Evolutionary conservation across 1,139 yeast species (phyloP).

Genomic region (Diutina pseudorugosa): DNA sequence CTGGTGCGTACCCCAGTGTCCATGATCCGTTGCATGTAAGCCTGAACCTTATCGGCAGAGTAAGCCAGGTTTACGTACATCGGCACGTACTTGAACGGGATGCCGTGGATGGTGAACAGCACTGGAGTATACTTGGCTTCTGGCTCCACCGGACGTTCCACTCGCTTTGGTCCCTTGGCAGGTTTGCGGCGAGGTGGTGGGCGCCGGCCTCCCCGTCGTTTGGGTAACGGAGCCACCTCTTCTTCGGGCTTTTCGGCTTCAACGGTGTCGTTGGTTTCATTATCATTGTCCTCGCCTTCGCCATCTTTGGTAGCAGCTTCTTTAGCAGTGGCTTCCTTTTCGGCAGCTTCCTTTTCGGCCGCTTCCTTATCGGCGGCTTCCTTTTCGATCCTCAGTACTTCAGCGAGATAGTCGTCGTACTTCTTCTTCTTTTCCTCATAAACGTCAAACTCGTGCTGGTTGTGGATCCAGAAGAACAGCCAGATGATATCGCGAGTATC

Average conservation of each 20-base stretch:
- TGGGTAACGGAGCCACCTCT: constrained; percentile 11
- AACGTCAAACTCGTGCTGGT: constrained; percentile 33
- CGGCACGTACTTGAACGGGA: constrained; percentile 57
- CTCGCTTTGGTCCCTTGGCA: constrained; percentile 9
- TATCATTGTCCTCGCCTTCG: constrained; percentile 11
- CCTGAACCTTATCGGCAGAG: constrained; percentile 41
- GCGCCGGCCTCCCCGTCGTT: constrained; percentile 13
- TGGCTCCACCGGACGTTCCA: constrained; percentile 25
- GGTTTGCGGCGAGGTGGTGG: constrained; percentile 15
- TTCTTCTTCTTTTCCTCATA: constrained; percentile 25
- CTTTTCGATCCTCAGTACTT: constrained; percentile 8
- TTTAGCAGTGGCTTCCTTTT: constrained; percentile 13
- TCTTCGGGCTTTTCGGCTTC: constrained; percentile 8
- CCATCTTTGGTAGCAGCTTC: constrained; percentile 15
- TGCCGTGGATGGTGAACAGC: constrained; percentile 48
- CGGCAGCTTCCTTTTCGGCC: constrained; percentile 12
- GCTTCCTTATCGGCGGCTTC: constrained; percentile 11
- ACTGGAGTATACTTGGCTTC: constrained; percentile 43
- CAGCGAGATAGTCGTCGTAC: constrained; percentile 14
- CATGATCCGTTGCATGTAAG: constrained; percentile 50
- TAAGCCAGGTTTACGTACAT: constrained; percentile 61
- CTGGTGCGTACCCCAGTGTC: constrained; percentile 49
- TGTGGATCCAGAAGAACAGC: constrained; percentile 55
- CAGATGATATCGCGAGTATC: constrained; percentile 39
- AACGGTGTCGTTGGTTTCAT: too few relatives aligned